These are phyloP conservation scores for Dalechampia spathulata DNA, from an alignment of 441 rosid genomes.

Conservation along the genomic window DNA sequence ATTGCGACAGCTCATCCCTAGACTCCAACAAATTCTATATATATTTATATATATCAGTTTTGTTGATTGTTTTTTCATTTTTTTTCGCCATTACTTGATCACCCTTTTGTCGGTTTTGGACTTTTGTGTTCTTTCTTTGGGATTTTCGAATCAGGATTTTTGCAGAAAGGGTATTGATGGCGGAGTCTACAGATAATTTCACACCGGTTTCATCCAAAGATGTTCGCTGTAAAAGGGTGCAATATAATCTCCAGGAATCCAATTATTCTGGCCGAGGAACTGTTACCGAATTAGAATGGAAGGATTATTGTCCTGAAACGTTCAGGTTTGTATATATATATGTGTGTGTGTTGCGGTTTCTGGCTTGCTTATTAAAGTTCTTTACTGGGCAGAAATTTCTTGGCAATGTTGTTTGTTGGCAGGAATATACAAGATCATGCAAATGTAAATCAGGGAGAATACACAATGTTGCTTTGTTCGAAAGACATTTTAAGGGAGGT, in stretches of 20 bases:
- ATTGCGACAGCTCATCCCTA: background rate
- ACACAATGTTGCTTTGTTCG: conserved; percentile 35
- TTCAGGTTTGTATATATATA: conserved; percentile 29
- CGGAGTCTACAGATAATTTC: conserved; percentile 13
- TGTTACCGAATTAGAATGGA: conserved; percentile 39
- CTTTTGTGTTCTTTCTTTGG: background rate
- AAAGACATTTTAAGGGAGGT: conserved; percentile 36
- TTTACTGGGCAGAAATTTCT: background rate
- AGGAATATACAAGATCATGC: conserved; percentile 40
- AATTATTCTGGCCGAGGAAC: conserved; percentile 2
- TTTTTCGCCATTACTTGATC: too few relatives aligned
- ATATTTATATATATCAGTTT: too few relatives aligned
- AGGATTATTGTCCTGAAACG: conserved; percentile 48
- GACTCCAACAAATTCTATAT: too few relatives aligned
- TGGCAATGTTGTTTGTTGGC: conserved; percentile 6
- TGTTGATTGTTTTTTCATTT: too few relatives aligned
- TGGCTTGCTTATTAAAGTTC: background rate
- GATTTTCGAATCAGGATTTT: too few relatives aligned
- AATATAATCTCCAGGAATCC: conserved; percentile 17
- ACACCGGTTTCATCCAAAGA: conserved; percentile 22
- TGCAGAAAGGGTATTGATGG: conserved; percentile 19
- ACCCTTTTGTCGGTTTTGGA: background rate
- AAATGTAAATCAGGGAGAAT: conserved; percentile 29
- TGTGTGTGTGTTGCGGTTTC: background rate
- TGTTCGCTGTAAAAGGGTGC: conserved; percentile 21